Evolutionary conservation across 164 flowering plant genomes (phyloP).

Genomic region (Houttuynia cordata): DNA sequence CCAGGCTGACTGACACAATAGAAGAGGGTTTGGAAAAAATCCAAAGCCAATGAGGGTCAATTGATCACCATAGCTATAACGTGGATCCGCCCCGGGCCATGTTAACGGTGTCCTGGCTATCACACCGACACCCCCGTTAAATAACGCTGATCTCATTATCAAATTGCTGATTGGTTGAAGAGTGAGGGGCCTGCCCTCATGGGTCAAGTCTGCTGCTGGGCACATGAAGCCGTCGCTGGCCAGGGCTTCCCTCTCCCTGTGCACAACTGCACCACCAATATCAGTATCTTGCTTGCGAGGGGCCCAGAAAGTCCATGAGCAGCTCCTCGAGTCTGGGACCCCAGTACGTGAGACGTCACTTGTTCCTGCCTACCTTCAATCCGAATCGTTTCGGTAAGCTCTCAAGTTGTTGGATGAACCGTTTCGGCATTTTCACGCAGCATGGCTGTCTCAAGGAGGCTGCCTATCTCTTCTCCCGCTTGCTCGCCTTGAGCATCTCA

Average conservation of each 20-base stretch:
- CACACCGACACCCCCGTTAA: no score
- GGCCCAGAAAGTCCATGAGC: slow-evolving; percentile 17
- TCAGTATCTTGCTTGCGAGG: slow-evolving; percentile 8
- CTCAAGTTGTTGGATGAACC: slow-evolving; percentile 42
- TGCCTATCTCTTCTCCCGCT: slow-evolving; percentile 32
- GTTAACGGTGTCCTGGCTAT: no score
- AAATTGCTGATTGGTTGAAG: not conserved
- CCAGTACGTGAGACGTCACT: slow-evolving; percentile 4
- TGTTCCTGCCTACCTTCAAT: slow-evolving; percentile 8
- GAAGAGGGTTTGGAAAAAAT: no score
- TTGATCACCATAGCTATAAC: no score
- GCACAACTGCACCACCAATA: slow-evolving; percentile 5
- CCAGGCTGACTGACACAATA: no score
- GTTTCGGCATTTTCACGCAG: slow-evolving; percentile 35
- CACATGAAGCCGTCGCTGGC: slow-evolving; percentile 5
- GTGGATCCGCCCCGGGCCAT: no score
- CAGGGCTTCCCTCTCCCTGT: slow-evolving; percentile 1
- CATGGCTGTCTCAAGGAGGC: slow-evolving; percentile 34
- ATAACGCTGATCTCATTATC: no score
- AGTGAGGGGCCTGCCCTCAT: not conserved
- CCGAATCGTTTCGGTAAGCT: slow-evolving; percentile 17
- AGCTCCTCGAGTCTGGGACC: slow-evolving; percentile 15
- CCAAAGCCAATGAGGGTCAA: no score
- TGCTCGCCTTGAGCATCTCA: slow-evolving; percentile 30
- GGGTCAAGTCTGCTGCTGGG: not conserved